phyloP scores from a whole-genome alignment of 306 rosid genomes.

The Prosopis cineraria region DNA sequence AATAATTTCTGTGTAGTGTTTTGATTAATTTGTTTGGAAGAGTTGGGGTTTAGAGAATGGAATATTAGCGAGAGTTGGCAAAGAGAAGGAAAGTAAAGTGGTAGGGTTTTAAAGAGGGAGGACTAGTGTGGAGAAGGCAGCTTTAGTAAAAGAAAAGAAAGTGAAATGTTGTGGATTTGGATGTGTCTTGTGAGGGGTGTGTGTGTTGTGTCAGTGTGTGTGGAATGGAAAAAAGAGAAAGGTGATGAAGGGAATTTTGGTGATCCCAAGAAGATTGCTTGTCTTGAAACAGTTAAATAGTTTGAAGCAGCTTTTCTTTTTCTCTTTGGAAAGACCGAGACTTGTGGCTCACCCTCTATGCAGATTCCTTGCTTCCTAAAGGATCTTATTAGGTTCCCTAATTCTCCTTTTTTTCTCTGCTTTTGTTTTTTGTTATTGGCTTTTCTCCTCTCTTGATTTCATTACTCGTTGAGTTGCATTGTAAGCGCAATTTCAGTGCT shows the following conservation, averaged over 20 bases:
- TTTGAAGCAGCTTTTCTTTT: conserved; percentile 54
- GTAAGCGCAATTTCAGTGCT: not conserved
- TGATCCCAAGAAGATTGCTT: conserved; percentile 80
- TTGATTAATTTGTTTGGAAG: conserved; percentile 18
- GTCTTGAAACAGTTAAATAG: conserved; percentile 36
- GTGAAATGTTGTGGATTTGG: conserved; percentile 47
- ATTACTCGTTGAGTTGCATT: not conserved
- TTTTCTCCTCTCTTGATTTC: not conserved
- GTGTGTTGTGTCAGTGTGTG: conserved; percentile 25
- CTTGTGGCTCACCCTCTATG: conserved; percentile 29
- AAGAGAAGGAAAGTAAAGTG: conserved; percentile 38
- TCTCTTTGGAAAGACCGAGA: conserved; percentile 23
- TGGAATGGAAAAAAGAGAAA: conserved; percentile 44
- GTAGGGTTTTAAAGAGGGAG: conserved; percentile 24
- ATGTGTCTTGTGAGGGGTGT: conserved; percentile 14
- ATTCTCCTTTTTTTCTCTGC: not conserved
- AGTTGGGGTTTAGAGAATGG: conserved; percentile 33
- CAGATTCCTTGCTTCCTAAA: conserved; percentile 28
- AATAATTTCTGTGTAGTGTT: too few relatives aligned
- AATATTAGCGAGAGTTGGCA: conserved; percentile 39
- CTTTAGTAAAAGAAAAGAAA: conserved; percentile 80
- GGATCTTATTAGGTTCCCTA: not conserved
- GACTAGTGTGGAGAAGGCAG: conserved; percentile 49
- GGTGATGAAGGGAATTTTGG: conserved; percentile 53
- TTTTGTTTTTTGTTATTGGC: not conserved